Evolutionary conservation across 2,329 filamentous ascomycete species (phyloP), one percentile per base, ranked within the genome.

Genomic region (Cladosporium sp.): DNA sequence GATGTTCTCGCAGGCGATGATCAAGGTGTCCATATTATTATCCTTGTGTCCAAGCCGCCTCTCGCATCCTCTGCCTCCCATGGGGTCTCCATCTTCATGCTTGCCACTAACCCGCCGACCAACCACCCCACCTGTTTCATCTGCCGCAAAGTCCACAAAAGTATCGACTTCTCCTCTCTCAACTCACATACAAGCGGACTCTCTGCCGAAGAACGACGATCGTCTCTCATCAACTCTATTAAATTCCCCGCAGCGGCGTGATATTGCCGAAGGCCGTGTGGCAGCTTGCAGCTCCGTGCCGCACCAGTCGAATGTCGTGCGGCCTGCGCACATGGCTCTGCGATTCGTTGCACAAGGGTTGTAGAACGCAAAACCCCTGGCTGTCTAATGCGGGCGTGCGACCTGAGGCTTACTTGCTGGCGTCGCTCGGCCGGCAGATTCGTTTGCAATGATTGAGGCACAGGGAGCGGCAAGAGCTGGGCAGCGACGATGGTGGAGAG

Each of bases 321-420:
- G 42, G 28, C 42, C 15, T 24, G 24, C 51, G 52, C 52, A 55
- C 52, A 55, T 55, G 52, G 52, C 52, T 47, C 25, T 53, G 40
- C 32, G 19, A n/a, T 50, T 32, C 47, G 50, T 53, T n/a, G 25
- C 36, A 53, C 50, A 53, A 53, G 50, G 25, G 50, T 53, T 32
- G 50, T 37, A 53, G 50, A 55, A 40, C 40, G 39, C 24, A 55
- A 47, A 17, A 32, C 52, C 52, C 40, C 52, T 53, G 50, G 50
- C 50, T 55, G 52, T 39, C 40, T 24, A 10, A 22, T 25, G 52
- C 52, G 52, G 52, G 40, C 42, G 52, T 55, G 52, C 40, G 22
- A 55, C 52, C 32, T 55, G 32, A 13, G 39, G 52, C 39, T 55
- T 25, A 37, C 37, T 39, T 22, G 45, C n/a, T 34, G 8, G 10